Evolutionary conservation across 2,329 filamentous ascomycete genomes (phyloP).

Genomic region (Kalmusia sp.): DNA sequence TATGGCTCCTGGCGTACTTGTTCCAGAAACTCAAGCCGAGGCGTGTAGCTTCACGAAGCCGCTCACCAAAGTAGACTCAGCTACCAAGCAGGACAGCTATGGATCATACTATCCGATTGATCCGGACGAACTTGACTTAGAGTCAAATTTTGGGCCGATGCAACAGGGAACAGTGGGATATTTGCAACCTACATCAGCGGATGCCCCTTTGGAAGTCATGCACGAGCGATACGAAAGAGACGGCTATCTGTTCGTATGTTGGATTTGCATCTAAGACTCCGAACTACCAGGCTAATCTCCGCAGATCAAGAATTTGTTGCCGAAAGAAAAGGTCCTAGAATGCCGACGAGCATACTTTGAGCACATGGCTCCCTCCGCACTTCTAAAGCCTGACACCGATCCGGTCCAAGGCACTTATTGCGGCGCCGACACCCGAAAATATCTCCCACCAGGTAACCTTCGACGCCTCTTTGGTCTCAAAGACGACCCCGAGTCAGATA

Average conservation of each 20-base stretch:
- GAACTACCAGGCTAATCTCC: not conserved
- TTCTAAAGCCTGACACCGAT: constrained; percentile 4
- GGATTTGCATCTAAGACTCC: not conserved
- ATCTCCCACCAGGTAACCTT: constrained; percentile 2
- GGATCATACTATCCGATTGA: constrained; percentile 11
- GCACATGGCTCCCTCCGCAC: constrained; percentile 9
- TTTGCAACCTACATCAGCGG: constrained; percentile 4
- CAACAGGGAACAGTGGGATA: constrained; percentile 7
- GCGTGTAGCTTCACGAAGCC: not conserved
- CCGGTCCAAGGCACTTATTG: not conserved
- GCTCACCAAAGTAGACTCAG: not conserved
- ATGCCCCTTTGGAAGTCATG: not conserved
- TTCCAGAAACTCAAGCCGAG: not conserved
- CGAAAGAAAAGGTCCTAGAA: constrained; percentile 9
- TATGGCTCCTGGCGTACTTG: not conserved
- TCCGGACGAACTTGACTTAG: constrained; percentile 6
- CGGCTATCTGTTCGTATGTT: constrained; percentile 1
- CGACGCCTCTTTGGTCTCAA: not conserved
- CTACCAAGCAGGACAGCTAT: constrained; percentile 3
- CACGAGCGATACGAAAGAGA: not conserved
- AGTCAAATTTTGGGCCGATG: constrained; percentile 14
- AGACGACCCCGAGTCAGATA: constrained; percentile 5
- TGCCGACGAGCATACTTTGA: constrained; percentile 14
- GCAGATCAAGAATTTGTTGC: constrained; percentile 9
- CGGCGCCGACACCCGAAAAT: not conserved